Conservation (phyloP, 2,329 filamentous ascomycete genomes). For the Phaeoacremonium minimum region DNA sequence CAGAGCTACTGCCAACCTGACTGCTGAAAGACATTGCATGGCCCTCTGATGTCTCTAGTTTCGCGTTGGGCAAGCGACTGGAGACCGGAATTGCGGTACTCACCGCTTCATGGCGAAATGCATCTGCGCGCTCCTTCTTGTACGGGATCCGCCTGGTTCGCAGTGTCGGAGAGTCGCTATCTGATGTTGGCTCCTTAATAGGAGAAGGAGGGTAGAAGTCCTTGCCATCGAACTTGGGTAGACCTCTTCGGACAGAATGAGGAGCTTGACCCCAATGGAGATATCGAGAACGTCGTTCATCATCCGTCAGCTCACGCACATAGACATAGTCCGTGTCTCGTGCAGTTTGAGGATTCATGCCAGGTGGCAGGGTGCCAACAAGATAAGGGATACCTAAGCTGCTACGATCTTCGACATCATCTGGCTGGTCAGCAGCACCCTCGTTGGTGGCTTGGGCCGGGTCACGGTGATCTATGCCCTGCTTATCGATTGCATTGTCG, state of each 20-base stretch:
- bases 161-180: neutral
- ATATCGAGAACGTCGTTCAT: constrained; percentile 54
- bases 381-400: constrained; percentile 43
- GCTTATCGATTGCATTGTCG: neutral
- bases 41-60: constrained; percentile 8
- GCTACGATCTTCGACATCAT: constrained; percentile 5
- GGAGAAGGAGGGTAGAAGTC: constrained; percentile 59
- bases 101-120: too few relatives aligned
- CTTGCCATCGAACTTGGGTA: constrained; percentile 62
- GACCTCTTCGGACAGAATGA: constrained; percentile 40
- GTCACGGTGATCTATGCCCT: neutral
- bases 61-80: constrained; percentile 9
- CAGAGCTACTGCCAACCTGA: constrained; percentile 13
- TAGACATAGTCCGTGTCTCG: constrained; percentile 49
- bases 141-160: neutral
- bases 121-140: too few relatives aligned
- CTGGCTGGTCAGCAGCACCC: constrained; percentile 2
- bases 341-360: constrained; percentile 33
- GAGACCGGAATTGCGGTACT: too few relatives aligned
- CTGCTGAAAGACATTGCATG: constrained; percentile 16
- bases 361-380: constrained; percentile 44
- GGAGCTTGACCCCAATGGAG: constrained; percentile 58
- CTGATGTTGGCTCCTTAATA: constrained; percentile 25
- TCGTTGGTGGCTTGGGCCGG: too few relatives aligned
- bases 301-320: constrained; percentile 50